Percentiles rank a stretch among this genome's conserved stretches.
Evolutionary conservation across 2,329 filamentous ascomycete species (phyloP).

Genomic region (Talaromyces sp.): DNA sequence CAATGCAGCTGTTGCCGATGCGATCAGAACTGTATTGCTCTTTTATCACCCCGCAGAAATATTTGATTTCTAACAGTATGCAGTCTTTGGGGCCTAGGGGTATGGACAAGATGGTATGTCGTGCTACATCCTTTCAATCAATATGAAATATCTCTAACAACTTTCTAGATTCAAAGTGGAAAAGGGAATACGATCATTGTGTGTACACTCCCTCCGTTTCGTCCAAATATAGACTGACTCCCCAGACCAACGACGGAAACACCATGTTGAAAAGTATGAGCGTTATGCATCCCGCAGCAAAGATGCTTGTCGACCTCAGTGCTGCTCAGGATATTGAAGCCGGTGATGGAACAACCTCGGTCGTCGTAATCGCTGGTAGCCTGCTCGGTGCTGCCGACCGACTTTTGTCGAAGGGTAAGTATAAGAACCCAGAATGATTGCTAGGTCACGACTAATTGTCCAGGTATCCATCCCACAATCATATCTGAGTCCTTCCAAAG

Average conservation of each 20-base stretch:
- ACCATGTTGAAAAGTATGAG: conserved; percentile 99
- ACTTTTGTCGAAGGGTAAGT: conserved; percentile 73
- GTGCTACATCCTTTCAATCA: neutral
- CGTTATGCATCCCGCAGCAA: conserved; percentile 98
- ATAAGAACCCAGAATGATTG: neutral
- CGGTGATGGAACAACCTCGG: conserved; percentile 95
- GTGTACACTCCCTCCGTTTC: conserved; percentile 29
- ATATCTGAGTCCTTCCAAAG: conserved; percentile 98
- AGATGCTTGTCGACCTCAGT: conserved; percentile 97
- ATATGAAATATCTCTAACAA: conserved; percentile 24
- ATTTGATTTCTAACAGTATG: conserved; percentile 39
- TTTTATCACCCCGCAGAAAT: conserved; percentile 14
- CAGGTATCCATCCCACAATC: conserved; percentile 86
- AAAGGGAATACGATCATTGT: conserved; percentile 95
- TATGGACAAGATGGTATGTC: conserved; percentile 89
- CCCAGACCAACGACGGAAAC: conserved; percentile 89
- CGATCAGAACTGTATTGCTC: conserved; percentile 73
- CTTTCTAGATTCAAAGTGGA: conserved; percentile 73
- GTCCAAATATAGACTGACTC: conserved; percentile 30
- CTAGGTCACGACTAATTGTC: neutral
- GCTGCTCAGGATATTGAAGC: conserved; percentile 98
- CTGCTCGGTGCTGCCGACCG: conserved; percentile 90
- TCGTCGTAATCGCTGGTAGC: conserved; percentile 96
- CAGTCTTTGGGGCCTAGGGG: conserved; percentile 87
- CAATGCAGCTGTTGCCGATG: conserved; percentile 84